Base-by-base conservation (phyloP, 805 yeast genomes). In the Yarrowia sp. region DNA sequence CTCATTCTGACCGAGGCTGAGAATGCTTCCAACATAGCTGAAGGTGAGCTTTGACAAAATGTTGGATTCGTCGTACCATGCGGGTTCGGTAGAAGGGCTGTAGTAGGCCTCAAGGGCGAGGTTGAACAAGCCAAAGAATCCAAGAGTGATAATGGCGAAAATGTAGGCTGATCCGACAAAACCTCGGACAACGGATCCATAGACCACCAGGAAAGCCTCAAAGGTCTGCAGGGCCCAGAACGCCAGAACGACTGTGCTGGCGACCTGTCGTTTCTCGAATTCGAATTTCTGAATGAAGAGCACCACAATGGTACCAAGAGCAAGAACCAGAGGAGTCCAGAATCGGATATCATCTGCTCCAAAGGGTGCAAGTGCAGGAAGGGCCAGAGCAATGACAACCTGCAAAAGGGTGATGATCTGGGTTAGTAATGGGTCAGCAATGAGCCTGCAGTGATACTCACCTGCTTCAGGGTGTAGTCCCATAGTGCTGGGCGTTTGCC, bases 91-190 rank as follows among this genome's bases (percentile, higher is more conserved):
- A 15, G 64, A n/a, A n/a, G 50, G 50, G 2, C 41, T 11, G 35
- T 58, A 58, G 22, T 42, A 13, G 69, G 84, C 67, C 78, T 82
- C 35, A 68, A 68, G 35, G 32, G 50, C n/a, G 55, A 69, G 18
- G 58, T 51, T 13, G 51, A 36, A 32, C 6, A 44, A 15, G 14
- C 51, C 41, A n/a, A 44, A 15, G 43, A 42, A 58, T 1, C 42
- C 43, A 1, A 36, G 9, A 8, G 51, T 43, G 10, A 45, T 28
- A 43, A 51, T 22, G n/a, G 66, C 18, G 51, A 36, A 32, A 39
- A 39, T 31, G 58, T 48, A 31, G n/a, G 14, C 17, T 14, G 41
- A 18, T 38, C 47, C 44, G 31, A 35, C 60, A 33, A 48, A 47
- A 13, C 45, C 65, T 39, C 66, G 41, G 2, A 57, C 45, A 10